Base-by-base conservation (phyloP, 306 rosid species). In the Styphnolobium japonicum region DNA sequence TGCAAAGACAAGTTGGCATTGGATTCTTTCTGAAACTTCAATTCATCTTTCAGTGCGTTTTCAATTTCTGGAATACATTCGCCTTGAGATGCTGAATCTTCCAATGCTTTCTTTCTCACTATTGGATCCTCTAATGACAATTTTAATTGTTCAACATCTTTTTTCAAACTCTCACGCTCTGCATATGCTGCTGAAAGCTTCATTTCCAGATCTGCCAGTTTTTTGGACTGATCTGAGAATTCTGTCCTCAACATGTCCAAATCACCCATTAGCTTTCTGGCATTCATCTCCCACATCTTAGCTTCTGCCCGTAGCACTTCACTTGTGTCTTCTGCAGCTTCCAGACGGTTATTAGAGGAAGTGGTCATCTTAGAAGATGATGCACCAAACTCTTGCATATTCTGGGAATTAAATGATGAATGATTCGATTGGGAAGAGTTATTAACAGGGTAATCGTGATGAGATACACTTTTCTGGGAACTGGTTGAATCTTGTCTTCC, bases 211-310 rank as follows among this genome's bases (percentile, higher is more conserved):
- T 83, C 85, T 81, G 52, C 85, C 85, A 86, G 65, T 12, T 67
- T 83, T 83, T 83, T 79, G 42, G 94, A 91, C 79, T 87, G 93
- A 67, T 86, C 88, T 51, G 90, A 86, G 78, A 84, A 88, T 77
- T 90, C 97, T 53, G 79, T 76, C 90, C 79, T 91, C 85, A 86
- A 29, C 77, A 67, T 75, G 37, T 95, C 96, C 81, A 90, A 80
- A 85, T 93, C 97, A 78, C 76, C 82, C 96, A 91, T 89, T 56
- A 95, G 87, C 81, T 93, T 90, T 65, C 91, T 86, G 27, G 96
- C 97, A 14, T 95, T 93, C 88, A 91, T 87, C 85, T 95, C 97
- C 98, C 99, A 93, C 97, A 93, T 91, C 90, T 87, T 91, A 21
- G 98, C 98, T 83, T 95, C 97, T 8, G 91, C 98, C 39, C 88